Percentiles rank a stretch among this genome's conserved stretches.
Conservation (phyloP, 208 protist genomes). For the Blastocrithidia nonstop region DNA sequence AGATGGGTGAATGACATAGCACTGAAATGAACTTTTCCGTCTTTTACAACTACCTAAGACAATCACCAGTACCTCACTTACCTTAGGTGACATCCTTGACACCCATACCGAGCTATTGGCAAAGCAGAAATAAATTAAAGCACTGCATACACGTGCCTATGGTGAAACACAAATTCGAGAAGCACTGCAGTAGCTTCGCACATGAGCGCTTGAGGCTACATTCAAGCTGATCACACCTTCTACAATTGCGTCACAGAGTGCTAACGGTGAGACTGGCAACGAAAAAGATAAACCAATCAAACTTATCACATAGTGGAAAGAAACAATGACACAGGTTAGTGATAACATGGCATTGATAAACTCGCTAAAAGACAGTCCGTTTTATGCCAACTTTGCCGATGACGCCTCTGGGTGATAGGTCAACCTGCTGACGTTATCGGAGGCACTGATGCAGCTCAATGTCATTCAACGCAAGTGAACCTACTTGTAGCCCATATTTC, state of each 20-base stretch:
- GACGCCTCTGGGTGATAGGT: constrained; percentile 80
- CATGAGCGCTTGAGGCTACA: constrained; percentile 75
- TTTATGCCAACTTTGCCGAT: constrained; percentile 87
- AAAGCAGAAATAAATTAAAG: constrained; percentile 80
- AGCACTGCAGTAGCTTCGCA: constrained; percentile 89
- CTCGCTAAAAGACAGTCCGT: constrained; percentile 93
- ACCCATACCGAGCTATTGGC: constrained; percentile 47
- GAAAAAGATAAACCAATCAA: no score
- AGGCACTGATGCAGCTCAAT: constrained; percentile 81
- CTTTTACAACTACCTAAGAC: constrained; percentile 70
- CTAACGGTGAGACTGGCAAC: constrained; percentile 14
- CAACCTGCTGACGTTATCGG: constrained; percentile 78
- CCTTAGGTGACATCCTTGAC: constrained; percentile 83
- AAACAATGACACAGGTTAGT: constrained; percentile 89
- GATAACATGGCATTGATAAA: constrained; percentile 91
- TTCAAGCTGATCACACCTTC: constrained; percentile 79
- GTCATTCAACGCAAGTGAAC: constrained; percentile 95
- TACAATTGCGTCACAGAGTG: neutral
- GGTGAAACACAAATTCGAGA: constrained; percentile 92
- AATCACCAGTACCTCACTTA: constrained; percentile 68
- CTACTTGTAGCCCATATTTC: constrained; percentile 97
- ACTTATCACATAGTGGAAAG: constrained; percentile 97
- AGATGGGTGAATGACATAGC: constrained; percentile 91
- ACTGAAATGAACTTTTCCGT: constrained; percentile 92
- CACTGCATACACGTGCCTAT: constrained; percentile 82